Base-by-base conservation (phyloP, 345 rosid species). In the Trapa incisa region DNA sequence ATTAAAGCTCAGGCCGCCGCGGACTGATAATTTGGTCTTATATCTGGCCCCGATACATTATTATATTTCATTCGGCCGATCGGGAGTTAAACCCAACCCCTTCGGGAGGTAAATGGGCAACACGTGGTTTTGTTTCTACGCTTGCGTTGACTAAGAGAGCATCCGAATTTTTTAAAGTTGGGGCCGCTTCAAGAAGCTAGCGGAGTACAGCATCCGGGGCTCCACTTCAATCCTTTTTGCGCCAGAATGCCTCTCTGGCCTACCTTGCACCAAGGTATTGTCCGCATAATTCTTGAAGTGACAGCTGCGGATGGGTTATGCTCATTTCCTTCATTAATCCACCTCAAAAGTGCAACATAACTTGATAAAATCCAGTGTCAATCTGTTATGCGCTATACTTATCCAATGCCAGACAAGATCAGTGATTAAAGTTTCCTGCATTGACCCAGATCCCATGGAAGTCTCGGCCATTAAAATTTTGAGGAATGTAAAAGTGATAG, bases 161-260 rank as follows among this genome's bases (percentile, higher is more conserved):
- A 57, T 94, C 15, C 96, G 97, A 53, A 68, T 94, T 22, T 78
- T 95, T 12, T 91, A 95, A 83, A 72, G 87, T 17, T 95, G 96
- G 90, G 99, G 99, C 0, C 91, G 99, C 37, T 95, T 89, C 77
- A 89, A 95, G 79, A 81, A 68, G 53, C 69, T 95, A 72, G 99
- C 96, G 29, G 29, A 22, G 29, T 22, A 22, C 29, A 22, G 6
- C 81, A 79, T 41, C 99, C 99, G 0, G 96, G 97, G 5, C 80
- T 93, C 67, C 90, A 91, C 63, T 84, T 80, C 74, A 95, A 91
- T 68, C 97, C 93, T 64, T 64, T 79, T n/a, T n/a, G n/a, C 67
- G 77, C 76, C n/a, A 43, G 84, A 89, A 62, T 84, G 74, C 58
- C 83, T 95, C 70, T 86, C 97, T 67, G 99, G 96, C 16, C 60